phyloP scores from a whole-genome alignment of 768 basidiomycete species.

The Cystobasidium ongulense region DNA sequence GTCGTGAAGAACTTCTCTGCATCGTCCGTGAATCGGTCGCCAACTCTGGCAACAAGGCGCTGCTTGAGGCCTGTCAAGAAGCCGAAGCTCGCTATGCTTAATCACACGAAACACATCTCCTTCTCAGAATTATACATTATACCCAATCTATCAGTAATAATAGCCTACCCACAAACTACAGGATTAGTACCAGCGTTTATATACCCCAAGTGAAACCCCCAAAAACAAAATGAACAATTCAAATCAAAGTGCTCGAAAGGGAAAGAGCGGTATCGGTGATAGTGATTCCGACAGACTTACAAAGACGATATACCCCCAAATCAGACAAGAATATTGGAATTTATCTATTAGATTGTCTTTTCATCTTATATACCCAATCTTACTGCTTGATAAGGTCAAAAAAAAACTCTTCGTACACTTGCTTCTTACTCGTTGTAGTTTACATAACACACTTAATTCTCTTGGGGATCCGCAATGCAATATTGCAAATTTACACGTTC shows the following conservation, averaged over 20 bases:
- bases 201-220: too few relatives aligned
- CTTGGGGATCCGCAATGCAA: not conserved
- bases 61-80: conserved; percentile 35
- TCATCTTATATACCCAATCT: too few relatives aligned
- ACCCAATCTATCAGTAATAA: not conserved
- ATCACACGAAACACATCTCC: not conserved
- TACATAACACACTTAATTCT: not conserved
- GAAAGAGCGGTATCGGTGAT: too few relatives aligned
- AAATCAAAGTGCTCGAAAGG: too few relatives aligned
- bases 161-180: not conserved
- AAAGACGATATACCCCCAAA: too few relatives aligned
- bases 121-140: too few relatives aligned
- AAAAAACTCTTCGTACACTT: not conserved
- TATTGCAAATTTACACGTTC: not conserved
- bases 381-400: too few relatives aligned
- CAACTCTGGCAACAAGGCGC: not conserved
- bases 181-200: not conserved
- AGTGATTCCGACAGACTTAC: too few relatives aligned
- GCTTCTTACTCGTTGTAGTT: not conserved
- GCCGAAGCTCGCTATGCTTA: conserved; percentile 29
- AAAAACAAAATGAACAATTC: not conserved
- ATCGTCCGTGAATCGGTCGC: conserved; percentile 31
- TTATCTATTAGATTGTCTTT: too few relatives aligned
- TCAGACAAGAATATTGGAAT: too few relatives aligned
- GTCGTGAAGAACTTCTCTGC: conserved; percentile 26